Conservation (phyloP, 495 filamentous ascomycete species). For the Extremus antarcticus region DNA sequence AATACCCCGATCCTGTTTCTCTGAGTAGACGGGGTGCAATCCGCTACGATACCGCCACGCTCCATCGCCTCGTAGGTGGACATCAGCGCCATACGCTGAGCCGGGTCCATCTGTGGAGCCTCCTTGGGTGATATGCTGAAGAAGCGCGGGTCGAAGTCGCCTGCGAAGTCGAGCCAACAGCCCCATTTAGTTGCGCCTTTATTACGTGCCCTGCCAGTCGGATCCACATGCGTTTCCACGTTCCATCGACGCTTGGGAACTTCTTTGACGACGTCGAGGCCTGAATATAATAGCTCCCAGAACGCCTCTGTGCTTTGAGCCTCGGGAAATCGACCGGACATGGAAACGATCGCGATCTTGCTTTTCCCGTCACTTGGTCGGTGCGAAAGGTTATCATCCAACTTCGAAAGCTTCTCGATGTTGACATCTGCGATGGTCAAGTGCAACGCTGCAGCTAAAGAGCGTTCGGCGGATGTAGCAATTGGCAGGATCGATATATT, state of each 20-base stretch:
- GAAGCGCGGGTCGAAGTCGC: slow-evolving; percentile 30
- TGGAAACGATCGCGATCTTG: slow-evolving; percentile 38
- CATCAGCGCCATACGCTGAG: slow-evolving; percentile 28
- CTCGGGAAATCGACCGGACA: slow-evolving; percentile 35
- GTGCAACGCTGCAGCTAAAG: too few relatives aligned
- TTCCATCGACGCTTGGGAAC: too few relatives aligned
- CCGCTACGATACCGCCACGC: slow-evolving; percentile 25
- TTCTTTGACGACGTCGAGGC: too few relatives aligned
- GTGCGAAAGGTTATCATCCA: too few relatives aligned
- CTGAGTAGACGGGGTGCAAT: slow-evolving; percentile 17
- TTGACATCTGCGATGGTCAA: too few relatives aligned
- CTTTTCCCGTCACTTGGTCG: too few relatives aligned
- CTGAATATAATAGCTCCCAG: not conserved
- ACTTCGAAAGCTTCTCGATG: too few relatives aligned
- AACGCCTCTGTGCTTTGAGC: slow-evolving; percentile 14
- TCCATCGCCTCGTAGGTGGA: slow-evolving; percentile 33
- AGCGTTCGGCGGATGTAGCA: too few relatives aligned
- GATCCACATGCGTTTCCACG: too few relatives aligned
- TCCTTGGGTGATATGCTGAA: slow-evolving; percentile 35
- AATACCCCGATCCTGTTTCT: slow-evolving; percentile 27
- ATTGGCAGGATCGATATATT: too few relatives aligned
- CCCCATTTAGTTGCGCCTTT: not conserved
- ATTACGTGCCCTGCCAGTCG: not conserved
- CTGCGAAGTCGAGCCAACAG: not conserved
- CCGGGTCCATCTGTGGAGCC: slow-evolving; percentile 27